Percentiles rank a stretch among this genome's conserved stretches.
Conservation (phyloP, 768 basidiomycete species). For the Mycena crocata region DNA sequence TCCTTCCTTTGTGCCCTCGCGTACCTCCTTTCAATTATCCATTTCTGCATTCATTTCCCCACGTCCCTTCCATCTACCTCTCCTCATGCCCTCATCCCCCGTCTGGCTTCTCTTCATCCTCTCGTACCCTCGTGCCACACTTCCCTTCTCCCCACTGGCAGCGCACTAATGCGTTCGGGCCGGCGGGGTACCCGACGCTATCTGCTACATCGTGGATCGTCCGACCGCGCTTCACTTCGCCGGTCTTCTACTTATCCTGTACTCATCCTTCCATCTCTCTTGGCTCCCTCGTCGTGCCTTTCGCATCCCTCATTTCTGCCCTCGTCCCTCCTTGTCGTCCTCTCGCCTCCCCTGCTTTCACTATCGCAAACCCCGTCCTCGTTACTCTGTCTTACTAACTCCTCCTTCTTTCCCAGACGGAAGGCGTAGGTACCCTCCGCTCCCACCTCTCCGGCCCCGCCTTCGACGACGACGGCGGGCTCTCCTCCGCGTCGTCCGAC, state of each 20-base stretch:
- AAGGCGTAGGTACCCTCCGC: slow-evolving; percentile 87
- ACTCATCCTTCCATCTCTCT: too few species aligned
- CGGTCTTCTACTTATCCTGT: too few species aligned
- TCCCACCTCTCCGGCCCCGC: slow-evolving; percentile 65
- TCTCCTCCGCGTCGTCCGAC: slow-evolving; percentile 59
- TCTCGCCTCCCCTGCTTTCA: neutral
- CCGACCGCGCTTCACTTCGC: too few species aligned
- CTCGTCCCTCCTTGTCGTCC: slow-evolving; percentile 5
- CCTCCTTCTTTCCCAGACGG: slow-evolving; percentile 71
- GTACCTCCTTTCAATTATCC: too few species aligned
- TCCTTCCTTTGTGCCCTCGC: too few species aligned
- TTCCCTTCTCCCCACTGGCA: too few species aligned
- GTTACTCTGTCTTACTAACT: neutral
- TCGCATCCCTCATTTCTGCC: neutral
- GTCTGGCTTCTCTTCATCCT: too few species aligned
- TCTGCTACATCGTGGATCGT: too few species aligned
- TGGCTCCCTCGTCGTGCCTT: too few species aligned
- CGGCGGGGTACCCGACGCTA: too few species aligned
- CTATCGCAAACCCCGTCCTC: neutral
- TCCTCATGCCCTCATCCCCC: neutral
- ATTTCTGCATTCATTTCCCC: neutral
- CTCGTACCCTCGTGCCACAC: too few species aligned
- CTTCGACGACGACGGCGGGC: slow-evolving; percentile 83
- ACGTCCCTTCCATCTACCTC: neutral
- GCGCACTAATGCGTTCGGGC: too few species aligned